Base-by-base conservation (phyloP, 768 basidiomycete species). In the Boletus pseudo-olivaceus region DNA sequence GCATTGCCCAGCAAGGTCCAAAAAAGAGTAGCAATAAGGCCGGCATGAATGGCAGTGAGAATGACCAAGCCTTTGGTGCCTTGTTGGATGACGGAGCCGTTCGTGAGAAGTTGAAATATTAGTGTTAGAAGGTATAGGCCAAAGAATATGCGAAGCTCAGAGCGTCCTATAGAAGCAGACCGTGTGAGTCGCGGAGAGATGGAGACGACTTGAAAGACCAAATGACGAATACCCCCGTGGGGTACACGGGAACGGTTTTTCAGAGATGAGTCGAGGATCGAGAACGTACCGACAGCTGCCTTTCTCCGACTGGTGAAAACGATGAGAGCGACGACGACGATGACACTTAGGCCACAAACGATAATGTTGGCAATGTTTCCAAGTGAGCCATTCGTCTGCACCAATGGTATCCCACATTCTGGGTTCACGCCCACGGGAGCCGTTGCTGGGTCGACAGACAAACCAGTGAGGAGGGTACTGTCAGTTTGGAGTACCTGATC, bases 351-450 rank as follows among this genome's bases (percentile, higher is more conserved):
- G n/a, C 77, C 87, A 62, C 91, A 96, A 5, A 82, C 79, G 57
- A 92, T 77, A 66, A 94, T 85, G 67, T 97, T 90, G 54, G 93
- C 93, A 57, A 90, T 81, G 76, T 93, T 92, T 60, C 88, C 91
- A 8, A 92, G 71, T 5, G 82, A 81, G 27, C 82, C 80, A 26
- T 80, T 70, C 19, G 75, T 69, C 45, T 80, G 83, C 34, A 84
- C 75, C 39, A 82, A 77, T 5, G 79, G 80, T 56, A 93, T 93
- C 51, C 86, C 88, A 69, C 95, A 98, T 37, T 71, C 69, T 3
- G 90, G 84, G 65, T 92, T 88, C 44, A 98, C 75, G 32, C 96
- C 95, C 29, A 93, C 82, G 2, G 91, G 90, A 2, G 91, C 90
- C 2, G 78, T 70, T 20, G 62, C 30, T 3, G 82, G 33, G 53